Conservation (phyloP, 441 rosid species). For the Gossypium lobatum region DNA sequence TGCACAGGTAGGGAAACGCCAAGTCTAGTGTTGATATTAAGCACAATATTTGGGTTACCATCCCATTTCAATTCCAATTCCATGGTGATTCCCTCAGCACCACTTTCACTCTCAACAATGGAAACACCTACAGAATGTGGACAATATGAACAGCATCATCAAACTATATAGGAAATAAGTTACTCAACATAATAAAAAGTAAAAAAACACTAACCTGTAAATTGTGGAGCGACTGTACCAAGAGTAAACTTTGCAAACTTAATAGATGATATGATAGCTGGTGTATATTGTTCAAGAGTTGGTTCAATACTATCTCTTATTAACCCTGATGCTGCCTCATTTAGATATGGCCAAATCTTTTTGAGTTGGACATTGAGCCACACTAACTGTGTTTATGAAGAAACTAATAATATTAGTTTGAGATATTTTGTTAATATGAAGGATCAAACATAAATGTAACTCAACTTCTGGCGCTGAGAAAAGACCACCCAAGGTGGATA, state of each 20-base stretch:
- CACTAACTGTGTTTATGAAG: slow-evolving; percentile 44
- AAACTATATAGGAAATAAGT: too few relatives aligned
- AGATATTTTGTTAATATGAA: too few relatives aligned
- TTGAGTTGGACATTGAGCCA: slow-evolving; percentile 81
- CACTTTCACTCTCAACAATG: slow-evolving; percentile 55
- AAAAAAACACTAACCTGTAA: slow-evolving; percentile 56
- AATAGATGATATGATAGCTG: slow-evolving; percentile 66
- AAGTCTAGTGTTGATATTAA: slow-evolving; percentile 61
- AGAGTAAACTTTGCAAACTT: slow-evolving; percentile 80
- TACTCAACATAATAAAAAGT: neutral
- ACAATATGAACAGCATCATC: neutral
- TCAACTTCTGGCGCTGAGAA: slow-evolving; percentile 73
- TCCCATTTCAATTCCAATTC: slow-evolving; percentile 97
- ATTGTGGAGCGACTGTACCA: slow-evolving; percentile 91
- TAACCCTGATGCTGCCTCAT: slow-evolving; percentile 91
- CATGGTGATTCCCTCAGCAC: slow-evolving; percentile 51
- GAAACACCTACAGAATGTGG: slow-evolving; percentile 43
- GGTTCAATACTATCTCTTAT: slow-evolving; percentile 73
- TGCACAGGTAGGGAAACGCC: slow-evolving; percentile 76
- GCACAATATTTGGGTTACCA: slow-evolving; percentile 74
- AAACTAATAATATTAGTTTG: slow-evolving; percentile 15
- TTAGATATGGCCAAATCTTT: slow-evolving; percentile 87
- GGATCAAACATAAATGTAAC: slow-evolving; percentile 17
- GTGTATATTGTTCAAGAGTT: slow-evolving; percentile 79
- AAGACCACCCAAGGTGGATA: slow-evolving; percentile 92